Conservation (phyloP, 2,329 filamentous ascomycete genomes). For the Fusarium euwallaceae region DNA sequence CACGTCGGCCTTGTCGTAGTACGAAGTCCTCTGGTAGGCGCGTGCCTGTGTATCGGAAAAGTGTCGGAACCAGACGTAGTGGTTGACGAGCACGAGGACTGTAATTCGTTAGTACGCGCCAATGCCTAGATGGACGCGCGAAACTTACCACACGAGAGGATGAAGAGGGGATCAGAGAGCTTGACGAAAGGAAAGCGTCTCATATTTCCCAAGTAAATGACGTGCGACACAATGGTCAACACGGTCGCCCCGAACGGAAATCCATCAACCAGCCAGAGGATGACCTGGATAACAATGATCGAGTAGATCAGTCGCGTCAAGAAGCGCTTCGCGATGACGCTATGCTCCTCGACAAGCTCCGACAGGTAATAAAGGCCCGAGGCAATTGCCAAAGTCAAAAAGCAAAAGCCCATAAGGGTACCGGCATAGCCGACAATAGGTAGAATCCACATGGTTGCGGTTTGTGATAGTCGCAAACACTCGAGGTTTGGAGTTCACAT, state of each 20-base stretch:
- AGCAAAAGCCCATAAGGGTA: slow-evolving; percentile 88
- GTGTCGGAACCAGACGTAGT: slow-evolving; percentile 96
- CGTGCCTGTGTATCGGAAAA: slow-evolving; percentile 77
- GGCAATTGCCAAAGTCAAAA: slow-evolving; percentile 94
- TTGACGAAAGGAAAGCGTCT: slow-evolving; percentile 81
- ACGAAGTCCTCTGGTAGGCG: slow-evolving; percentile 70
- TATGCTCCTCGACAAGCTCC: slow-evolving; percentile 97
- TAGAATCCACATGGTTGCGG: slow-evolving; percentile 87
- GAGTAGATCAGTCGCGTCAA: slow-evolving; percentile 87
- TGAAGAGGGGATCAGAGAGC: slow-evolving; percentile 87
- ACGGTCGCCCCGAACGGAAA: slow-evolving; percentile 82
- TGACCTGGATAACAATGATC: slow-evolving; percentile 79
- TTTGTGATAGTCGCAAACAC: slow-evolving; percentile 27
- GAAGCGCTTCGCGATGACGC: slow-evolving; percentile 90
- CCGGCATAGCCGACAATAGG: slow-evolving; percentile 92
- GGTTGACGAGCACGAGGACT: slow-evolving; percentile 89
- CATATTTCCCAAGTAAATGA: slow-evolving; percentile 91
- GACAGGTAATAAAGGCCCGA: slow-evolving; percentile 99
- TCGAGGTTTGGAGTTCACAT: slow-evolving; percentile 41
- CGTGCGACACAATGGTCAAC: slow-evolving; percentile 83
- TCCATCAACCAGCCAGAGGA: slow-evolving; percentile 85
- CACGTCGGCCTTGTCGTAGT: slow-evolving; percentile 73
- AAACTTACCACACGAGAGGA: slow-evolving; percentile 81
- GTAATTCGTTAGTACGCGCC: slow-evolving; percentile 20
- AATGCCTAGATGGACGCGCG: fast-evolving